A percentile compares a stretch with the other conserved stretches of the same genome.
These are phyloP conservation scores for Paecilomyces dactylethromorphus DNA, from an alignment of 2,329 filamentous ascomycete genomes.

Conservation along the genomic window DNA sequence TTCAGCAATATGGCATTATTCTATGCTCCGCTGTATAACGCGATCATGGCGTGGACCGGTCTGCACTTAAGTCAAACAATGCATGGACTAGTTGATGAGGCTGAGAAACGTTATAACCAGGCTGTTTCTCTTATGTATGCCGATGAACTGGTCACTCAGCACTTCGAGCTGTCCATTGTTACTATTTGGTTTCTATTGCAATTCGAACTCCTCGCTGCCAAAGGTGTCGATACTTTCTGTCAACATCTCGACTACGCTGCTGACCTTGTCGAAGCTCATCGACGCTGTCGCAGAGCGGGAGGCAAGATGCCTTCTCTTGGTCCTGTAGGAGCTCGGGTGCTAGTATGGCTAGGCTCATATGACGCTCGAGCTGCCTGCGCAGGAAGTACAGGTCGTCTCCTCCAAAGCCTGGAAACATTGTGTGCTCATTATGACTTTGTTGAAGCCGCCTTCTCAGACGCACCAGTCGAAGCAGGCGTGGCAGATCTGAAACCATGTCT, in stretches of 20 bases:
- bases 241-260: neutral
- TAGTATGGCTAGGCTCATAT: neutral
- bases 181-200: neutral
- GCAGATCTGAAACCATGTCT: neutral
- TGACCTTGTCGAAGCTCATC: neutral
- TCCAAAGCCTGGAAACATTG: neutral
- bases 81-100: neutral
- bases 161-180: neutral
- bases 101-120: neutral
- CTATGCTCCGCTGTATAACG: neutral
- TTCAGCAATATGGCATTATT: neutral
- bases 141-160: neutral
- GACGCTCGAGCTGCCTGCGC: neutral
- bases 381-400: neutral
- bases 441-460: neutral
- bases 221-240: neutral
- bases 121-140: neutral
- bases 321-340: neutral
- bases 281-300: neutral
- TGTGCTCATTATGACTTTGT: neutral
- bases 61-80: neutral
- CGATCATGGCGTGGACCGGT: neutral
- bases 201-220: neutral
- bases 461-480: neutral
- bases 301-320: neutral